Evolutionary conservation across 306 rosid genomes (phyloP).

Genomic region (Luffa acutangula): DNA sequence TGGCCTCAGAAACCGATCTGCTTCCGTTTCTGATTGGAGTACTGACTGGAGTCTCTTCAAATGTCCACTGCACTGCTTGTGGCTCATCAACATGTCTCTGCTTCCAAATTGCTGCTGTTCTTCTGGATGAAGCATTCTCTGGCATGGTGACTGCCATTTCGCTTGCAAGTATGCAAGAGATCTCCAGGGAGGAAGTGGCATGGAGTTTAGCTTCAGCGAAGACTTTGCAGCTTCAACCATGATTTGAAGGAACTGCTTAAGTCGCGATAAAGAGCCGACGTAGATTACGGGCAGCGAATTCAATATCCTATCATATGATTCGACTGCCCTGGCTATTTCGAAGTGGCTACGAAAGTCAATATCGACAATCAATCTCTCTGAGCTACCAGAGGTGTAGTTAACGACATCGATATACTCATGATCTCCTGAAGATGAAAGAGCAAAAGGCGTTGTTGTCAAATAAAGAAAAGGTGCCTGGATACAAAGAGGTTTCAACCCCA

Average conservation of each 20-base stretch:
- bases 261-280: constrained; percentile 63
- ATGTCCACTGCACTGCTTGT: constrained; percentile 63
- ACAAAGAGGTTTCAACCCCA: neutral
- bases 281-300: constrained; percentile 72
- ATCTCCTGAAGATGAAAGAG: constrained; percentile 50
- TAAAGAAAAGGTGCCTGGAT: neutral
- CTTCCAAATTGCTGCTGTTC: constrained; percentile 11
- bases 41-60: constrained; percentile 77
- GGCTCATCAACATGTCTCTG: constrained; percentile 27
- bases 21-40: constrained; percentile 61
- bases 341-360: constrained; percentile 92
- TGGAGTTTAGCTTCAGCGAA: constrained; percentile 86
- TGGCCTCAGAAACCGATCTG: constrained; percentile 49
- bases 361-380: constrained; percentile 73
- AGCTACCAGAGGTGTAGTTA: constrained; percentile 30
- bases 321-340: constrained; percentile 97
- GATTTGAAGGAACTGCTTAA: constrained; percentile 62
- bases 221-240: constrained; percentile 85
- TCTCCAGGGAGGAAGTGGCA: constrained; percentile 99
- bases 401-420: constrained; percentile 86
- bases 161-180: constrained; percentile 75
- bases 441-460: neutral
- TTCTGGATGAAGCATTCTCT: constrained; percentile 40
- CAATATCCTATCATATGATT: constrained; percentile 66
- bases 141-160: constrained; percentile 78